Evolutionary conservation across 1,139 yeast species (phyloP), one percentile per base, ranked within the genome.

Genomic region (Debaryomyces udenii): DNA sequence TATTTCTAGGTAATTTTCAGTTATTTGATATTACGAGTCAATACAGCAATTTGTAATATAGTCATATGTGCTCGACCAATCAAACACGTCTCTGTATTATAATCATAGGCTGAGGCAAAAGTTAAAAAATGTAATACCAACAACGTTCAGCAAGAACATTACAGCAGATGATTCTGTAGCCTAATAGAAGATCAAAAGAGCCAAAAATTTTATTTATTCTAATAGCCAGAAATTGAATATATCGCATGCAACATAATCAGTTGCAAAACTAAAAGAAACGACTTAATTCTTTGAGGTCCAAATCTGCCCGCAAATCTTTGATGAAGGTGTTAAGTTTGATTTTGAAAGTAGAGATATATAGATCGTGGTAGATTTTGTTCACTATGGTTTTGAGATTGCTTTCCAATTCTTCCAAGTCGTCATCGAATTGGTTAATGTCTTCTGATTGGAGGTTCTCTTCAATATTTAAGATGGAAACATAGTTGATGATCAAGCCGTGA

Each of bases 261-360:
- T 15, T 26, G 27, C 37, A 26, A 30, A 17, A 9, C 26, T 36
- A 47, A 13, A 51, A 40, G n/a, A 36, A 46, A 40, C 42, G 44
- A 36, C 69, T 56, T 38, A 66, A 51, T 15, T 64, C 68, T 44
- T 46, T 52, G 42, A 64, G 51, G 15, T 61, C 64, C 27, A 59
- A 42, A 39, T 68, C 73, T 29, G 57, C 47, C 28, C 57, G 52
- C 38, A 69, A 55, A 44, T 68, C 74, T 20, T 51, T 58, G 1
- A 53, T 52, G 37, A 68, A 59, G 22, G 43, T 44, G 6, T 48
- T 55, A 18, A 56, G 35, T 30, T 48, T 46, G 1, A 44, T 44
- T 40, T 51, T 54, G 44, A 61, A 66, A 27, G 56, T 56, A 3
- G 42, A 42, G 28, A 46, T 27, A 45, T 60, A 67, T 9, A 66